Evolutionary conservation across 2,329 filamentous ascomycete species (phyloP).

Genomic region (Corinectria fuckeliana): DNA sequence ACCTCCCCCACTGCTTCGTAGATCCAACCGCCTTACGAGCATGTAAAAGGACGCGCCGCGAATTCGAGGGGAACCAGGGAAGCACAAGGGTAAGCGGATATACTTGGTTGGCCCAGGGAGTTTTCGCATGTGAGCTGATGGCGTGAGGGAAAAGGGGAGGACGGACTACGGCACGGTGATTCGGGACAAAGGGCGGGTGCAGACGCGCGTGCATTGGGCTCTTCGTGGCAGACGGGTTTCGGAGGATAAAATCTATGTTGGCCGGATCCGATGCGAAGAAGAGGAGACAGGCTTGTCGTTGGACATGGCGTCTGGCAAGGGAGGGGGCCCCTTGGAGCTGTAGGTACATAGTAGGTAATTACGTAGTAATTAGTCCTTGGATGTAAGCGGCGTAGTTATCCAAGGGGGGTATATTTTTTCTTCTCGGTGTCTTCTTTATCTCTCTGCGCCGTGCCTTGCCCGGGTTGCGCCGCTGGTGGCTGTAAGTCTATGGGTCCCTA

Average conservation of each 20-base stretch:
- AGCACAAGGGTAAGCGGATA: neutral
- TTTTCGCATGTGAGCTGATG: constrained; percentile 5
- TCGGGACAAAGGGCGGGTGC: neutral
- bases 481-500: neutral
- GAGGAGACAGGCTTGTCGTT: neutral
- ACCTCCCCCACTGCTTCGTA: neutral
- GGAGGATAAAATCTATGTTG: constrained; percentile 11
- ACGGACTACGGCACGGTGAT: neutral
- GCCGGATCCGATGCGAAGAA: constrained; percentile 1
- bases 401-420: constrained; percentile 3
- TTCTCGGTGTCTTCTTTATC: constrained; percentile 8
- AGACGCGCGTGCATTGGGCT: constrained; percentile 1
- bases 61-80: neutral
- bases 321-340: neutral
- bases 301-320: neutral
- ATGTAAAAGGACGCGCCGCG: neutral
- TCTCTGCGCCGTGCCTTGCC: neutral
- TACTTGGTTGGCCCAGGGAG: neutral
- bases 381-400: neutral
- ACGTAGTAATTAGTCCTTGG: too few relatives aligned
- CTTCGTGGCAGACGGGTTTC: neutral
- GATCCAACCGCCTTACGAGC: neutral
- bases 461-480: neutral
- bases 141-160: neutral
- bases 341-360: too few relatives aligned